Evolutionary conservation across 129 eudicot genomes (phyloP), one percentile per base, ranked within the genome.

Genomic region (Oenanthe sinensis): DNA sequence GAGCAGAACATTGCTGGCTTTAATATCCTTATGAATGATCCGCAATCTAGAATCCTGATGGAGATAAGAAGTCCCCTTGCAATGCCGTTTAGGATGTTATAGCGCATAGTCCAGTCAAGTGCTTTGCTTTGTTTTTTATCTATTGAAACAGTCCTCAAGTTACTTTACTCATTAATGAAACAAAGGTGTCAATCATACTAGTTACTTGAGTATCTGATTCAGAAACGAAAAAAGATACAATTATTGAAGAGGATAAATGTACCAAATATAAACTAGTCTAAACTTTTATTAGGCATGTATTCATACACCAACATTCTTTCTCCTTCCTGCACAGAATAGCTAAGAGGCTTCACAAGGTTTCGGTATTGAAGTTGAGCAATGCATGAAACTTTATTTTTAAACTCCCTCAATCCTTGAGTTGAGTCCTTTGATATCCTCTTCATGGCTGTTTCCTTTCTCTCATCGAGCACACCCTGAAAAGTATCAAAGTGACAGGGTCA

Each of bases 211-310:
- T 50, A 50, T 50, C 22, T 50, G n/a, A 17, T 17, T 17, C 5
- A 33, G 58, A 50, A 17, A 50, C 20, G 12, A 19, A 16, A 49
- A 19, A 49, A 15, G 6, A 49, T 19, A 15, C 1, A 19, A 49
- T 15, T 49, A 49, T 3, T 2, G 14, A 49, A 49, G 58, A 50
- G 58, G n/a, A 50, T 13, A 50, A 17, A 50, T 17, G 19, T 50
- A 67, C 72, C 72, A 67, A 67, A 67, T 6, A 67, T 67, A 3
- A 67, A 67, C 39, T 1, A 24, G 72, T 67, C 39, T 67, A 26
- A 33, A 37, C 72, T 67, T 67, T 67, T 26, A 67, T 26, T 67
- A 67, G 39, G 72, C 72, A 67, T 67, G 72, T 67, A 67, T 67
- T 67, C 39, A 10, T 67, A 26, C 58, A 50, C n/a, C 58, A 50